Evolutionary conservation across 169 alveolate species (phyloP), one percentile per base, ranked within the genome.

Genomic region (Cryptosporidium xiaoi): DNA sequence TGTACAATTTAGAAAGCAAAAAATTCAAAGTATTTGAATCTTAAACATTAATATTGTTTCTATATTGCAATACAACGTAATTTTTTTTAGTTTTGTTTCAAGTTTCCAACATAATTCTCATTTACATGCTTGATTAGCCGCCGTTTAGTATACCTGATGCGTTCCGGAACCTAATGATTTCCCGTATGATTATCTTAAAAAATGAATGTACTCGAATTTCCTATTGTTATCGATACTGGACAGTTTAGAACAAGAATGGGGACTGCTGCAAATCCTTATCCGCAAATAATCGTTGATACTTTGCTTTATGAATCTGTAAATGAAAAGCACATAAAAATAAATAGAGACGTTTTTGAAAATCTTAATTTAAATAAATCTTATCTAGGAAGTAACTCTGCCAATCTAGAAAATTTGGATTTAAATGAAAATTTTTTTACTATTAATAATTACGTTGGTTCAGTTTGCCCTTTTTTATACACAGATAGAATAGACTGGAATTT

Each of bases 401-500:
- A 40, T 6, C 40, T 27, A 20, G 33, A 46, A 48, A 31, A 34
- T 18, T 29, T 24, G 13, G 55, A 29, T 48, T 60, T 48, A 50
- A 16, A 60, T 27, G 50, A 29, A 29, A 12, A 77, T 24, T 62
- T 71, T 13, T 33, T 77, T n/a, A 50, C 66, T 44, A 46, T 77
- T 3, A 40, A 44, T 24, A 56, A 29, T n/a, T 77, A 77, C 71
- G 50, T 44, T 13, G 18, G 20, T 20, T 18, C 64, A 34, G 20
- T n/a, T n/a, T 53, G 20, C 29, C 87, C 87, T 8, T 77, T 60
- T 66, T 31, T 58, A 20, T 77, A 77, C 27, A 33, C 29, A 8
- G 87, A 77, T 40, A 62, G 87, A 3, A 33, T 77, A 8, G 87
- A 77, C 36, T 77, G 87, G 87, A 77, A 77, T 62, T 62, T 77